Evolutionary conservation across 352 stramenopile species (phyloP), one percentile per base, ranked within the genome.

Genomic region (Phytopythium oedochilum): DNA sequence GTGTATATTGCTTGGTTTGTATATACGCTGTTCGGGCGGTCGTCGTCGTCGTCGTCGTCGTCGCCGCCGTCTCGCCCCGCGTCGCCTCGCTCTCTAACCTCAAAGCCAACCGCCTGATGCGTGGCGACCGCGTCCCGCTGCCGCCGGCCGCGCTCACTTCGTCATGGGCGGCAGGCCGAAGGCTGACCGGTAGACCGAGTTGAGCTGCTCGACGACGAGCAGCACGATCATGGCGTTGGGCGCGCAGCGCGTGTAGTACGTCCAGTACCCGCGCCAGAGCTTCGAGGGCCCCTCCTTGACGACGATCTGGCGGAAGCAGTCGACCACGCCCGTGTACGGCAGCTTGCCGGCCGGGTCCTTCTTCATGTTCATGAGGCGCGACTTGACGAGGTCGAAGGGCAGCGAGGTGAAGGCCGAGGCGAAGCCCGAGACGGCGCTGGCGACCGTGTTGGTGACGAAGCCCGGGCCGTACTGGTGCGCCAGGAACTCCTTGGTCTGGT

Each of bases 201-300:
- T 98, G 55, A 96, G 85, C 64, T 96, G 86, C 67, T 99, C 96
- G 59, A 99, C 97, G 6, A 97, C 96, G 38, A 99, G 75, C 56
- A 99, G 79, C 63, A 99, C 98, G 70, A 99, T 99, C 97, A 99
- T 99, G n/a, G 97, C 96, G 83, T 99, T 98, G 14, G 97, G 97
- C 25, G 97, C 97, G 70, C 96, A 99, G 59, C 97, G 88, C 59
- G 88, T 96, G 81, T 99, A 99, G 73, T 99, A 99, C 3, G 97
- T 98, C 64, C 86, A 95, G 79, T 99, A 99, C 31, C 97, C 97
- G 53, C 82, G 95, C 86, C 97, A 99, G 42, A 99, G 96, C 62
- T 97, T 96, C 25, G 81, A 68, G 17, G 94, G 82, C 7, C 97
- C 97, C 71, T 99, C 97, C 63, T 96, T 97, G 59, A 84, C 85